Percentiles rank a stretch among this genome's conserved stretches.
Evolutionary conservation across 805 yeast genomes (phyloP).

Genomic region (Yarrowia keelungensis): DNA sequence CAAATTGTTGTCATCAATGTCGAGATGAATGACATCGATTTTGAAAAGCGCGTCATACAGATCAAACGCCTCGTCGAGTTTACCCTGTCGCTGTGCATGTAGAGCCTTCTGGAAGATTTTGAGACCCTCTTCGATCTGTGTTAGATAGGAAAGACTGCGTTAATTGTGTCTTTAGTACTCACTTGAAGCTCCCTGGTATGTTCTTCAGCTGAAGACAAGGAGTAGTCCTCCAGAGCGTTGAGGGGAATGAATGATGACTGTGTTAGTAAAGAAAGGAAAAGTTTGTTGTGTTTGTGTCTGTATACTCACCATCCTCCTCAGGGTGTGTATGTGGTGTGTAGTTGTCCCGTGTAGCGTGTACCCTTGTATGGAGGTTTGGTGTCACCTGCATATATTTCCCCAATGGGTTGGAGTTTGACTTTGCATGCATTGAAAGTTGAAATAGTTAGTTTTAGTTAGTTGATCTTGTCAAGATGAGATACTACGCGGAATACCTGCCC

Average conservation of each 20-base stretch:
- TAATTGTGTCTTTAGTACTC: constrained; percentile 19
- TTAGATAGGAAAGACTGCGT: not conserved
- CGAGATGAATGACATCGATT: constrained; percentile 64
- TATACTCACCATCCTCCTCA: constrained; percentile 15
- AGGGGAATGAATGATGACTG: constrained; percentile 80
- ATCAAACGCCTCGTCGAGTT: constrained; percentile 58
- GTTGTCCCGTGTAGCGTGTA: too few species aligned
- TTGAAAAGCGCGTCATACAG: constrained; percentile 69
- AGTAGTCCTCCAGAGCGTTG: constrained; percentile 76
- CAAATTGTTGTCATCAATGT: constrained; percentile 43
- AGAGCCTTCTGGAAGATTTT: constrained; percentile 76
- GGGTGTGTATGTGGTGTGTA: not conserved
- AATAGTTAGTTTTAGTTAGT: not conserved
- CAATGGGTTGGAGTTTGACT: not conserved
- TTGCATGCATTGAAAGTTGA: constrained; percentile 3
- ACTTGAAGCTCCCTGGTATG: constrained; percentile 90
- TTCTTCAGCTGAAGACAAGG: constrained; percentile 74
- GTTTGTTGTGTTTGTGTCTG: not conserved
- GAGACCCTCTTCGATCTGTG: constrained; percentile 76
- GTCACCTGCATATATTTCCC: constrained; percentile 15
- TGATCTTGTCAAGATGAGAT: constrained; percentile 14
- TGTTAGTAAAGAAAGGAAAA: not conserved
- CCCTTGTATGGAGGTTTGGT: constrained; percentile 5
- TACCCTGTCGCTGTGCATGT: constrained; percentile 59
- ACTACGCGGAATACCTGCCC: constrained; percentile 14